These are phyloP conservation scores for Fusarium abutilonis DNA, from an alignment of 2,329 filamentous ascomycete genomes.

Conservation along the genomic window DNA sequence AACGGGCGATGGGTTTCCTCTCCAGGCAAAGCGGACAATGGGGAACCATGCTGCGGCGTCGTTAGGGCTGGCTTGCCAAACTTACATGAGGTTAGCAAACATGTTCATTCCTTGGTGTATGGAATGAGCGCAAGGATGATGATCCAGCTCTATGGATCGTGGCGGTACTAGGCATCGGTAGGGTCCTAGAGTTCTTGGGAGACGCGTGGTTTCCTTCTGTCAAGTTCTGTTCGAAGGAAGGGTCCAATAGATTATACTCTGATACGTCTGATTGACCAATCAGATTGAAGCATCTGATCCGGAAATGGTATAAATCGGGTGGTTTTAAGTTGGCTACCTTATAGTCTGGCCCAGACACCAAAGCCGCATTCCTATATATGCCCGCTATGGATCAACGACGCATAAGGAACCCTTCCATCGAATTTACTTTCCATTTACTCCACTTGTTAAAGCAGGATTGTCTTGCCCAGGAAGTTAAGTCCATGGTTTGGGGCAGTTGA, in stretches of 20 bases:
- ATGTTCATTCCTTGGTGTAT: constrained; percentile 8
- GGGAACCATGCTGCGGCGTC: constrained; percentile 1
- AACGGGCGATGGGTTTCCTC: constrained; percentile 1
- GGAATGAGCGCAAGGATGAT: constrained; percentile 4
- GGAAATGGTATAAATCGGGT: constrained; percentile 19
- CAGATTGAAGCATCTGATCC: neutral
- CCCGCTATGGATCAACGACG: neutral
- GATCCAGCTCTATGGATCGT: constrained; percentile 6
- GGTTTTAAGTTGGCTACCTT: constrained; percentile 1
- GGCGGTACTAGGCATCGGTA: neutral
- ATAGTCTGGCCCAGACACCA: constrained; percentile 6
- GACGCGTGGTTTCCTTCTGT: neutral
- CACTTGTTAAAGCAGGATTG: neutral
- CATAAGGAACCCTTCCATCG: neutral
- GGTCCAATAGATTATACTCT: neutral
- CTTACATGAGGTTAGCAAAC: neutral
- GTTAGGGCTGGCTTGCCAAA: neutral
- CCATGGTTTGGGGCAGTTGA: neutral
- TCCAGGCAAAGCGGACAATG: constrained; percentile 1
- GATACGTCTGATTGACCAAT: constrained; percentile 4
- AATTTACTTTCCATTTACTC: neutral
- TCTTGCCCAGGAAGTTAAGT: neutral
- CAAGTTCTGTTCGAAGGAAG: neutral
- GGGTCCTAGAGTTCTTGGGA: neutral
- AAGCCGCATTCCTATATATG: constrained; percentile 24